These are phyloP conservation scores for Grifola frondosa DNA, from an alignment of 1,284 basidiomycete species.

Conservation along the genomic window DNA sequence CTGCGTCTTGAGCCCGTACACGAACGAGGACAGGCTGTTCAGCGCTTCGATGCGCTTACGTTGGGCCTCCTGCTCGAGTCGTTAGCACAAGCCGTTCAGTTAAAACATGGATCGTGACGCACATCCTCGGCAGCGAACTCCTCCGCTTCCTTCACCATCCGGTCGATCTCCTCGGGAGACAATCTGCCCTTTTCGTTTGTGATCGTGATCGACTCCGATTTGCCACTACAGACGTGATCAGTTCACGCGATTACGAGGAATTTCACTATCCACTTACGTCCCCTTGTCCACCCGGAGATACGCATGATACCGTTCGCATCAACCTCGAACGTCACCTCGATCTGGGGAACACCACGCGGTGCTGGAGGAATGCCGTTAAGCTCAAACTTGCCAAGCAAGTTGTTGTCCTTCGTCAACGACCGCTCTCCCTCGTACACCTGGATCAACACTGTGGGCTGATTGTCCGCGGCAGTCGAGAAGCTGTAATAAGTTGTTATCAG, in stretches of 20 bases:
- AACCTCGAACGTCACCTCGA: conserved; percentile 94
- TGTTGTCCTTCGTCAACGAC: conserved; percentile 96
- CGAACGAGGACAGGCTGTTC: conserved; percentile 75
- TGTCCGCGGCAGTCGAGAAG: conserved; percentile 96
- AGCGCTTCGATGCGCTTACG: conserved; percentile 88
- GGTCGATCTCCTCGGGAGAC: conserved; percentile 84
- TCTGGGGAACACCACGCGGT: conserved; percentile 93
- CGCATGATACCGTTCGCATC: conserved; percentile 93
- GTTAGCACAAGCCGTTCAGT: background rate
- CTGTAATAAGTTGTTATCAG: conserved; percentile 32
- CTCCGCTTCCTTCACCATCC: conserved; percentile 92
- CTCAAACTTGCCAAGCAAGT: conserved; percentile 96
- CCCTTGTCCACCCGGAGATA: conserved; percentile 87
- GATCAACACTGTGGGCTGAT: conserved; percentile 90
- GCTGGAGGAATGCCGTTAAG: conserved; percentile 91
- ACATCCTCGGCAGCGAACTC: conserved; percentile 81
- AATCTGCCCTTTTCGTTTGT: conserved; percentile 87
- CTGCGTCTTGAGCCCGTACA: conserved; percentile 86
- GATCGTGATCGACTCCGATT: conserved; percentile 86
- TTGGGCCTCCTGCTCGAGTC: conserved; percentile 55
- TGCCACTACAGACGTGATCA: conserved; percentile 57
- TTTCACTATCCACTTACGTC: conserved; percentile 54
- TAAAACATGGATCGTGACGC: background rate
- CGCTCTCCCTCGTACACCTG: conserved; percentile 95
- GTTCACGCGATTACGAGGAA: background rate